Conservation (phyloP, 257 asterid genomes). For the Vinca minor region DNA sequence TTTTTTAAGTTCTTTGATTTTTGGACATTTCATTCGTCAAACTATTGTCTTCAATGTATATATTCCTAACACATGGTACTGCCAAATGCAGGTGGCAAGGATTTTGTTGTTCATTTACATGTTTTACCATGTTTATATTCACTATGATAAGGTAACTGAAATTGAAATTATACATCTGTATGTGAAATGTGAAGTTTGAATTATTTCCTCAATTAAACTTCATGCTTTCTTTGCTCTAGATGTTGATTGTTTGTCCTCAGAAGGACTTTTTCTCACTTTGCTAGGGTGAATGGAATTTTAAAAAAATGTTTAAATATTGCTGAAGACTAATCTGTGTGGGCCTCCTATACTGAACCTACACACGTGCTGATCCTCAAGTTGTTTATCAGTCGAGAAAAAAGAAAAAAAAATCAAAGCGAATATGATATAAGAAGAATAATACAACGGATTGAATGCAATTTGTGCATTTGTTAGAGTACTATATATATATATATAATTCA, state of each 20-base stretch:
- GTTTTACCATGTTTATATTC: slow-evolving; percentile 71
- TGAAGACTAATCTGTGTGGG: not conserved
- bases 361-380: not conserved
- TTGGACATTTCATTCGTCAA: not conserved
- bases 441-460: not conserved
- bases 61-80: not conserved
- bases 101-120: slow-evolving; percentile 76
- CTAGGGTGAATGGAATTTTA: not conserved
- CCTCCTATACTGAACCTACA: not conserved
- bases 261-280: not conserved
- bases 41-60: not conserved
- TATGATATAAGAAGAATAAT: too few species aligned
- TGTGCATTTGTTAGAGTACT: not conserved
- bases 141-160: slow-evolving; percentile 61
- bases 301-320: not conserved
- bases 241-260: not conserved
- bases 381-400: not conserved
- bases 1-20: not conserved
- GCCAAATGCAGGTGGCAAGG: slow-evolving; percentile 81
- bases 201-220: not conserved
- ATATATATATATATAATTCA: not conserved
- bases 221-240: not conserved
- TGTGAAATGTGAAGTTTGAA: not conserved
- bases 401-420: not conserved
- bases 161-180: not conserved